Evolutionary conservation across 169 alveolate genomes (phyloP).

Genomic region (Eimeria acervulina): DNA sequence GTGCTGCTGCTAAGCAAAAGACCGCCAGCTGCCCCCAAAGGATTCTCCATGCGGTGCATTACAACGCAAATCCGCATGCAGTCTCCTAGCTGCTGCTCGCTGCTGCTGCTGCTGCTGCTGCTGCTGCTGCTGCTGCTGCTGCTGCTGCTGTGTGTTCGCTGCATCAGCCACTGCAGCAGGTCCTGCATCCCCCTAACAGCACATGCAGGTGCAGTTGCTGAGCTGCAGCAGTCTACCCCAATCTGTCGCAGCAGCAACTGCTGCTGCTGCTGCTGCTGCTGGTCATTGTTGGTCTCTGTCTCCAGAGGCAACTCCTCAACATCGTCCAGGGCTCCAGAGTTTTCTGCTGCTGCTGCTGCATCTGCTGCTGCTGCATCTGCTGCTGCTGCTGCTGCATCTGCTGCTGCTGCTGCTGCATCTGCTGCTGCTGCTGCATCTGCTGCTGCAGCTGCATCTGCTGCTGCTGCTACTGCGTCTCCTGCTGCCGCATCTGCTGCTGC

Average conservation of each 20-base stretch:
- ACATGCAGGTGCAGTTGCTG: constrained; percentile 11
- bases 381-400: constrained; percentile 23
- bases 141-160: not conserved
- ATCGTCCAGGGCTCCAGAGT: not conserved
- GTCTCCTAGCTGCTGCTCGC: not conserved
- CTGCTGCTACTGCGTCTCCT: not conserved
- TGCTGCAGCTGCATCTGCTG: not conserved
- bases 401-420: constrained; percentile 16
- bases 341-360: not conserved
- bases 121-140: constrained; percentile 8
- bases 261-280: constrained; percentile 44
- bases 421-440: constrained; percentile 5
- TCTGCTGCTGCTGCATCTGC: constrained; percentile 10
- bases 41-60: constrained; percentile 48
- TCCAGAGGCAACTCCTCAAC: constrained; percentile 1
- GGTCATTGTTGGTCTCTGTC: not conserved
- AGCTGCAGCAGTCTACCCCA: not conserved
- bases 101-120: constrained; percentile 26
- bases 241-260: constrained; percentile 14
- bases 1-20: constrained; percentile 60
- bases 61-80: constrained; percentile 52
- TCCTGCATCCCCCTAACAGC: constrained; percentile 30
- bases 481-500: constrained; percentile 11
- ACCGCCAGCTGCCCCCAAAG: constrained; percentile 48
- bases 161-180: constrained; percentile 58